A percentile compares a stretch with the other conserved stretches of the same genome.
Evolutionary conservation across 768 basidiomycete species (phyloP).

Genomic region (Paxillus rubicundulus): DNA sequence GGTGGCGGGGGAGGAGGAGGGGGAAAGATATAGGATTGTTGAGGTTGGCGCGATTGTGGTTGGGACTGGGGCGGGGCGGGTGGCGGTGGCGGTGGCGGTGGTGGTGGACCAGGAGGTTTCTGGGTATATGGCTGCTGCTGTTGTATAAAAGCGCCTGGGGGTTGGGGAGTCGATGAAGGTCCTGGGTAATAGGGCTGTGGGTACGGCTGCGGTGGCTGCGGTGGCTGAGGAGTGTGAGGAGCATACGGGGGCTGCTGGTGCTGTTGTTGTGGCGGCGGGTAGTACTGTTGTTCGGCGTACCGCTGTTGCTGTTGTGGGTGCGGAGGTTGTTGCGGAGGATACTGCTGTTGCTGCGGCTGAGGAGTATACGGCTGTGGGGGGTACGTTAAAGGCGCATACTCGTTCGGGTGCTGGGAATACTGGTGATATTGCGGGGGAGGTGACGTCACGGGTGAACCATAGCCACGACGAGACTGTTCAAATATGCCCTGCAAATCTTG

Average conservation of each 20-base stretch:
- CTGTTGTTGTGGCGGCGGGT: conserved; percentile 8
- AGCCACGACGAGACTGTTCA: not conserved
- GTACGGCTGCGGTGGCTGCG: conserved; percentile 15
- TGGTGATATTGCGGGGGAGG: conserved; percentile 12
- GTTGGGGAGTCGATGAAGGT: conserved; percentile 9
- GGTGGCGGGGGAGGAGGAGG: conserved; percentile 19
- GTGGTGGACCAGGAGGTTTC: conserved; percentile 9
- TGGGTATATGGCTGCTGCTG: conserved; percentile 7
- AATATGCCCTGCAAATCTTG: not conserved
- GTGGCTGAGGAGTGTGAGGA: conserved; percentile 9
- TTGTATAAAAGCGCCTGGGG: not conserved
- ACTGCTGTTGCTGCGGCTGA: conserved; percentile 17
- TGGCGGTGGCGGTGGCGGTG: not conserved
- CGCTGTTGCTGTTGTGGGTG: conserved; percentile 13
- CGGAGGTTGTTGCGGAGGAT: conserved; percentile 4
- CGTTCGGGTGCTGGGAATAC: conserved; percentile 12
- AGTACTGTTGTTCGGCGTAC: conserved; percentile 8
- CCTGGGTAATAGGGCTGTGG: conserved; percentile 13
- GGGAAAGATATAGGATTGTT: conserved; percentile 11
- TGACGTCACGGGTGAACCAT: not conserved
- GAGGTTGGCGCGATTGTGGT: conserved; percentile 5
- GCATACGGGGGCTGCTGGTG: conserved; percentile 16
- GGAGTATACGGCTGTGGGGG: not conserved
- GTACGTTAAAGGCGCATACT: conserved; percentile 7
- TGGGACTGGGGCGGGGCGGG: not conserved